Percentiles rank a stretch among this genome's conserved stretches.
These are phyloP conservation scores for Neodidymelliopsis sp. DNA, from an alignment of 2,329 filamentous ascomycete species.

Conservation along the genomic window DNA sequence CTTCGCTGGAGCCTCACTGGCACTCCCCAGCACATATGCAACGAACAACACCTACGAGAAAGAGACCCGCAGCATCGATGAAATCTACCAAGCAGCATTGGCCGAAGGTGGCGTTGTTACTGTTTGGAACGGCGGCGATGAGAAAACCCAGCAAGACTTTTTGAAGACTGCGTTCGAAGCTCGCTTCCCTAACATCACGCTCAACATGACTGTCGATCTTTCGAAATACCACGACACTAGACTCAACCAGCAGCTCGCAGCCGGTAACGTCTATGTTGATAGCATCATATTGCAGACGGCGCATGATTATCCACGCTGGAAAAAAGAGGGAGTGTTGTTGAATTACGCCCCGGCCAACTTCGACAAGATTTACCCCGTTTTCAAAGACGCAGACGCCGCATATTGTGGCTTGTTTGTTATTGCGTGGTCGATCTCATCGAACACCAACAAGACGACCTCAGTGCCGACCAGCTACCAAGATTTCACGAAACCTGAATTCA, in stretches of 20 bases:
- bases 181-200: slow-evolving; percentile 58
- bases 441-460: slow-evolving; percentile 43
- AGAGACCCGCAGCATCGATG: slow-evolving; percentile 58
- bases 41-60: slow-evolving; percentile 1
- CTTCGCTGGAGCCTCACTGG: not conserved
- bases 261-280: slow-evolving; percentile 49
- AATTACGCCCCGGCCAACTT: slow-evolving; percentile 60
- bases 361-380: slow-evolving; percentile 52
- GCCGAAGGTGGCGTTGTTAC: slow-evolving; percentile 58
- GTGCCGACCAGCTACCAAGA: slow-evolving; percentile 54
- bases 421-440: slow-evolving; percentile 47
- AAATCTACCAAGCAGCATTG: slow-evolving; percentile 60
- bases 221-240: slow-evolving; percentile 63
- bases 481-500: slow-evolving; percentile 59
- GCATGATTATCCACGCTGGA: slow-evolving; percentile 63
- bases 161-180: slow-evolving; percentile 56
- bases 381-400: slow-evolving; percentile 54
- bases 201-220: slow-evolving; percentile 63
- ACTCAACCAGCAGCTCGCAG: slow-evolving; percentile 57
- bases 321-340: slow-evolving; percentile 55
- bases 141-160: slow-evolving; percentile 49
- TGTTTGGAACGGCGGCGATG: slow-evolving; percentile 60
- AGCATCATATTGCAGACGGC: slow-evolving; percentile 59
- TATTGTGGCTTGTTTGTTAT: slow-evolving; percentile 55
- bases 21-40: not conserved